Evolutionary conservation across 2,329 filamentous ascomycete genomes (phyloP).

Genomic region (Pyrenochaeta sp.): DNA sequence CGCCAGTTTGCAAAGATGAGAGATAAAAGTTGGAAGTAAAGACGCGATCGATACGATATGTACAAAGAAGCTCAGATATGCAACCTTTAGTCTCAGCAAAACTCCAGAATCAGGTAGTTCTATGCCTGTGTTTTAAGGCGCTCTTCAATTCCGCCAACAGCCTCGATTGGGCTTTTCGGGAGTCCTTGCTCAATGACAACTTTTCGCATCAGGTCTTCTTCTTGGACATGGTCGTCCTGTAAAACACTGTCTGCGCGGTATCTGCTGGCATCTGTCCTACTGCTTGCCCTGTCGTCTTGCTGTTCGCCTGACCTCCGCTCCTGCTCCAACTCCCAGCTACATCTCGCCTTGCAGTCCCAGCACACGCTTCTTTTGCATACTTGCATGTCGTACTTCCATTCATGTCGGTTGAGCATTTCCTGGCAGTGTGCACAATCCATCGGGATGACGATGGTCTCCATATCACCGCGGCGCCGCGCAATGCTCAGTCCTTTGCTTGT

Average conservation of each 20-base stretch:
- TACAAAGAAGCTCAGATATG: conserved; percentile 22
- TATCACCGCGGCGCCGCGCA: conserved; percentile 35
- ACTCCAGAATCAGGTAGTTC: no score
- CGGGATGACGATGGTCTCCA: conserved; percentile 40
- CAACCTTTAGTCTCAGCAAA: no score
- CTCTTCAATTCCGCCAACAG: conserved; percentile 29
- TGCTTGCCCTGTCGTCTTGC: conserved; percentile 4
- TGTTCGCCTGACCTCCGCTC: conserved; percentile 6
- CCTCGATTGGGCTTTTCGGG: conserved; percentile 24
- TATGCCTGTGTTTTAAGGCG: conserved; percentile 13
- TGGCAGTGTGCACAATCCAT: conserved; percentile 42
- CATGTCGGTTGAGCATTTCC: conserved; percentile 41
- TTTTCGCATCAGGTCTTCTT: conserved; percentile 30
- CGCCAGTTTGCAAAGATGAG: not conserved
- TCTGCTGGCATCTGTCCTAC: conserved; percentile 26
- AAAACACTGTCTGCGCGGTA: conserved; percentile 42
- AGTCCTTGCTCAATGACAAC: conserved; percentile 25
- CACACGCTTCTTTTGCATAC: conserved; percentile 43
- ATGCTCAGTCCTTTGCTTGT: conserved; percentile 41
- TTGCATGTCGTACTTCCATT: conserved; percentile 46
- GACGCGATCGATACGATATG: no score
- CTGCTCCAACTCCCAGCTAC: conserved; percentile 39
- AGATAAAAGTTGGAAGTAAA: no score
- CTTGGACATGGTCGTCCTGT: conserved; percentile 24
- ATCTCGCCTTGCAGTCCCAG: conserved; percentile 44